These are phyloP conservation scores for Yarrowia galli DNA, from an alignment of 1,139 yeast genomes.

Conservation along the genomic window DNA sequence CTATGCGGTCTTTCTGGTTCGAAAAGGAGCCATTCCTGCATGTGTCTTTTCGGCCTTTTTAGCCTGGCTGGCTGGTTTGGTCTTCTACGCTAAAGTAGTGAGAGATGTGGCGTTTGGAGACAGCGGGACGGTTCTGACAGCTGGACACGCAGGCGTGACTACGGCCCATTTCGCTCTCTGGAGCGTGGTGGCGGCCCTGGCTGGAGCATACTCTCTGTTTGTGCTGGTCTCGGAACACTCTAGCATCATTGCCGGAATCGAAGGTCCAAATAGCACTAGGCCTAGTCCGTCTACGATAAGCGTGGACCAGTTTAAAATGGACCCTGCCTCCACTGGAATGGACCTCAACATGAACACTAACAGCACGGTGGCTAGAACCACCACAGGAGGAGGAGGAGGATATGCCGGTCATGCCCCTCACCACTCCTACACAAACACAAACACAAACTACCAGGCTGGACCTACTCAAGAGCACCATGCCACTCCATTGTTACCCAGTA, in stretches of 20 bases:
- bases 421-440: background rate
- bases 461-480: background rate
- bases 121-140: background rate
- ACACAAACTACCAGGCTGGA: background rate
- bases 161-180: slow-evolving; percentile 22
- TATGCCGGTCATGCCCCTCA: slow-evolving; percentile 4
- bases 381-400: background rate
- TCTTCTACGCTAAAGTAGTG: slow-evolving; percentile 22
- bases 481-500: slow-evolving; percentile 8
- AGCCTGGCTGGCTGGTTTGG: slow-evolving; percentile 13
- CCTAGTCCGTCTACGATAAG: background rate
- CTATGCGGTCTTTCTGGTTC: slow-evolving; percentile 15
- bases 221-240: slow-evolving; percentile 9
- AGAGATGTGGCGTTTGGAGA: background rate
- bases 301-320: slow-evolving; percentile 26
- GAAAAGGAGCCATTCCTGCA: slow-evolving; percentile 10
- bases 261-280: background rate
- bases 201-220: slow-evolving; percentile 13
- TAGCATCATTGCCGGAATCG: slow-evolving; percentile 6
- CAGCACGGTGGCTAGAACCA: slow-evolving; percentile 3
- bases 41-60: slow-evolving; percentile 13
- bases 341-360: slow-evolving; percentile 15
- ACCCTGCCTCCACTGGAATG: background rate
- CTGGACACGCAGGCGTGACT: background rate
- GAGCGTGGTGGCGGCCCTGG: slow-evolving; percentile 5